phyloP scores from a whole-genome alignment of 1,284 basidiomycete genomes.

The Malassezia dermatis region DNA sequence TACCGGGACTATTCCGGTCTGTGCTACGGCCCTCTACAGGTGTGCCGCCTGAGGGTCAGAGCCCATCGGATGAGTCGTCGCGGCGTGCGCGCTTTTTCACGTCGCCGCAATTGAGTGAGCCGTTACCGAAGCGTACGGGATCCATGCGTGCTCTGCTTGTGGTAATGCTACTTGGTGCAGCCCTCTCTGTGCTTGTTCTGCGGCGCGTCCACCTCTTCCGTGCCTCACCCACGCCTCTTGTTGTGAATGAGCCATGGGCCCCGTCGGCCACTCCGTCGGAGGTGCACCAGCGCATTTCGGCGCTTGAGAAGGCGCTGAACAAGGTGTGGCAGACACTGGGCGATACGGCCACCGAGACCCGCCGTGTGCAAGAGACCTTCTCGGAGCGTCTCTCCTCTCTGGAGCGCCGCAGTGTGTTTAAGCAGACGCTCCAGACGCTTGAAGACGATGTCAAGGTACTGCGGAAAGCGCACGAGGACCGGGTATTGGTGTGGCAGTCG shows the following conservation, averaged over 20 bases:
- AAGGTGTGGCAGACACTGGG: conserved; percentile 8
- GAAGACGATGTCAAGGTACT: conserved; percentile 1
- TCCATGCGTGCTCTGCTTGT: not conserved
- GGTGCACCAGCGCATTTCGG: conserved; percentile 2
- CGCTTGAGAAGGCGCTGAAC: conserved; percentile 11
- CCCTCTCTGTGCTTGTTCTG: not conserved
- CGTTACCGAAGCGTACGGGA: not conserved
- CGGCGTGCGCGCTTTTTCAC: not conserved
- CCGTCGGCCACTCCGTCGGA: not conserved
- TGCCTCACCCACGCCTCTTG: not conserved
- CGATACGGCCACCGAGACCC: not conserved
- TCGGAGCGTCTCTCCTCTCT: not conserved
- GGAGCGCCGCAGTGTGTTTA: conserved; percentile 1
- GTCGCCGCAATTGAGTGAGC: not conserved
- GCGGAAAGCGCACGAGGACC: not conserved
- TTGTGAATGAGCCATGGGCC: not conserved
- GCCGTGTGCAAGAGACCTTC: not conserved
- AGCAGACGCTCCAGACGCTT: not conserved
- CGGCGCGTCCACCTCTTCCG: not conserved
- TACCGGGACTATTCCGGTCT: conserved; percentile 11
- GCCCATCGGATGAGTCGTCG: not conserved
- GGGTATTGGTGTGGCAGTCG: not conserved
- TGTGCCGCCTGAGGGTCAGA: not conserved
- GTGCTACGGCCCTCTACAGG: not conserved
- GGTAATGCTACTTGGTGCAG: not conserved